Percentiles rank a stretch among this genome's conserved stretches.
These are phyloP conservation scores for Cyberlindnera mississippiensis DNA, from an alignment of 805 yeast genomes.

Conservation along the genomic window DNA sequence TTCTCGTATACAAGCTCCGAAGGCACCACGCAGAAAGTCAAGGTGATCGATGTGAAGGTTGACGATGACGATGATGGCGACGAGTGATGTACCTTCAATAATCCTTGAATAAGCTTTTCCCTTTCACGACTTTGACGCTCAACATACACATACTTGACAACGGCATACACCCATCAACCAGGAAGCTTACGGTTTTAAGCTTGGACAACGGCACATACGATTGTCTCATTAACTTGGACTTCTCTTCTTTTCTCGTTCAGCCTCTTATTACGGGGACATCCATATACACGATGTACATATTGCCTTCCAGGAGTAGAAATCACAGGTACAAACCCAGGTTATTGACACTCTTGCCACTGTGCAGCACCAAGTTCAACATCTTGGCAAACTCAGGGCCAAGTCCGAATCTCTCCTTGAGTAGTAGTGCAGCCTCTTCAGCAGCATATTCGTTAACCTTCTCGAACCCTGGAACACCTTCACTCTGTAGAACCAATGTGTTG, in stretches of 20 bases:
- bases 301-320: background rate
- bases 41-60: slow-evolving; percentile 22
- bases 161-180: too few species aligned
- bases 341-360: slow-evolving; percentile 21
- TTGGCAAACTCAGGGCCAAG: slow-evolving; percentile 9
- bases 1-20: slow-evolving; percentile 18
- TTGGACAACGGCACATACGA: too few species aligned
- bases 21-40: slow-evolving; percentile 17
- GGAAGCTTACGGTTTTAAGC: too few species aligned
- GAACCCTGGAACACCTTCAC: slow-evolving; percentile 61
- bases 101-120: too few species aligned
- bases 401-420: slow-evolving; percentile 5
- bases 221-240: background rate
- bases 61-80: slow-evolving; percentile 24
- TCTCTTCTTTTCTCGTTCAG: background rate
- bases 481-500: slow-evolving; percentile 35
- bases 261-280: too few species aligned
- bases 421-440: slow-evolving; percentile 13
- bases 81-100: too few species aligned
- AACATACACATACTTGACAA: too few species aligned
- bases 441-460: slow-evolving; percentile 47
- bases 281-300: background rate
- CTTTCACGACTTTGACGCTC: too few species aligned
- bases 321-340: slow-evolving; percentile 25
- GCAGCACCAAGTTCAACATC: slow-evolving; percentile 9